Percentiles rank a stretch among this genome's conserved stretches.
phyloP scores from a whole-genome alignment of 2,329 filamentous ascomycete species.

The Sarocladium strictum region DNA sequence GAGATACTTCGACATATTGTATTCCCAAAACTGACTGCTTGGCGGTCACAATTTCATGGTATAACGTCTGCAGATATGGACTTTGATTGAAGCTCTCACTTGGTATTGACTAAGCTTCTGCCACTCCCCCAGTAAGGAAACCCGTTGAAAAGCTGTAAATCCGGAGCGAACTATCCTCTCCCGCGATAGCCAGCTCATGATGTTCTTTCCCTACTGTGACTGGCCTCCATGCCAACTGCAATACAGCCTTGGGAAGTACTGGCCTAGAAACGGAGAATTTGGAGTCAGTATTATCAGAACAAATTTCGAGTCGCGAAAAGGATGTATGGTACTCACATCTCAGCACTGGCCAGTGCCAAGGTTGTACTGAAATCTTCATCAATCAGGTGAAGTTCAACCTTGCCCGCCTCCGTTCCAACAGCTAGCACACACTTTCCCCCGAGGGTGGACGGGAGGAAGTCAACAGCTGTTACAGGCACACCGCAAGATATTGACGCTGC shows the following conservation, averaged over 20 bases:
- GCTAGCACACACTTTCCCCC: conserved; percentile 38
- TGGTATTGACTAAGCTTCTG: neutral
- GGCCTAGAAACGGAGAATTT: neutral
- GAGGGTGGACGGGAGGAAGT: conserved; percentile 45
- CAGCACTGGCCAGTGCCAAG: neutral
- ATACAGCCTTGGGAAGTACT: conserved; percentile 54
- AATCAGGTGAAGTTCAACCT: conserved; percentile 37
- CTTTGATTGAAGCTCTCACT: too few species aligned
- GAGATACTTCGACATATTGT: too few species aligned
- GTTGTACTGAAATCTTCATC: conserved; percentile 21
- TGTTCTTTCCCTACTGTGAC: conserved; percentile 13
- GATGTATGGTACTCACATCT: conserved; percentile 22
- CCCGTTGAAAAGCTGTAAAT: conserved; percentile 40
- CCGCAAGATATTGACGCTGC: conserved; percentile 47
- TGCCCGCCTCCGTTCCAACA: conserved; percentile 51
- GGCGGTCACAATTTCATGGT: too few species aligned
- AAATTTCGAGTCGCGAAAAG: too few species aligned
- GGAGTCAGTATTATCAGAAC: too few species aligned
- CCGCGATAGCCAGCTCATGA: conserved; percentile 45
- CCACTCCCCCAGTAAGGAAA: neutral
- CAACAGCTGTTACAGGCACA: conserved; percentile 64
- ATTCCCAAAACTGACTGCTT: too few species aligned
- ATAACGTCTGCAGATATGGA: too few species aligned
- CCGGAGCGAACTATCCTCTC: conserved; percentile 56
- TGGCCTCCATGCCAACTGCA: conserved; percentile 66